A percentile compares a stretch with the other conserved stretches of the same genome.
Evolutionary conservation across 768 basidiomycete species (phyloP).

Genomic region (Neoboletus magnificus): DNA sequence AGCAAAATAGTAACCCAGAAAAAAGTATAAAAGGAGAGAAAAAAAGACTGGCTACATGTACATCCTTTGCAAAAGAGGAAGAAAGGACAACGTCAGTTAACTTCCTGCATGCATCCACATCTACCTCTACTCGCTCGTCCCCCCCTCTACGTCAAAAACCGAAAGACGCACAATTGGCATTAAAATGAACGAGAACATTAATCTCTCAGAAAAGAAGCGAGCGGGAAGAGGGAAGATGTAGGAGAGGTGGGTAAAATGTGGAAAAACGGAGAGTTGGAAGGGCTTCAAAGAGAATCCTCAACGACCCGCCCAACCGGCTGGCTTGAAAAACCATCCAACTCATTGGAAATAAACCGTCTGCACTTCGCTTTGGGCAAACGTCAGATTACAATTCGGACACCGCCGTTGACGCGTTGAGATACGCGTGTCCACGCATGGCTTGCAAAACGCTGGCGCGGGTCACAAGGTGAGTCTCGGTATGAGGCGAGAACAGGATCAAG

Average conservation of each 20-base stretch:
- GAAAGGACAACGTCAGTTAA: neutral
- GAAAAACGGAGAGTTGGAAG: too few species aligned
- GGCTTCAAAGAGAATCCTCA: neutral
- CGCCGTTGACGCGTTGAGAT: slow-evolving; percentile 88
- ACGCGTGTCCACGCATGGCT: slow-evolving; percentile 80
- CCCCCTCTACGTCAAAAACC: neutral
- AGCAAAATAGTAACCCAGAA: neutral
- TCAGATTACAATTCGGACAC: slow-evolving; percentile 83
- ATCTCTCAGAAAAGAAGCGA: neutral
- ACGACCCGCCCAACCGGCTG: neutral
- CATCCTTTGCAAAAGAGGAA: neutral
- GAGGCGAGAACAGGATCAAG: neutral
- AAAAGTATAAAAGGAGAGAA: neutral
- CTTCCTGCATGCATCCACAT: neutral
- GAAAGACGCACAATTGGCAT: neutral
- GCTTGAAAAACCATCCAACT: neutral
- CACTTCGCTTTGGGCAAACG: slow-evolving; percentile 86
- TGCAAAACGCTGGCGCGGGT: slow-evolving; percentile 68
- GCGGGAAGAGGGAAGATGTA: neutral
- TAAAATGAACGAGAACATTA: slow-evolving; percentile 1
- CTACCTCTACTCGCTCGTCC: neutral
- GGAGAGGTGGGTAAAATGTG: neutral
- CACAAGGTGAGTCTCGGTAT: neutral
- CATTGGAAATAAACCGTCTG: slow-evolving; percentile 59
- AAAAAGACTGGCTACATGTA: neutral